Conservation (phyloP, 208 protist species). For the Leishmania tarentolae region DNA sequence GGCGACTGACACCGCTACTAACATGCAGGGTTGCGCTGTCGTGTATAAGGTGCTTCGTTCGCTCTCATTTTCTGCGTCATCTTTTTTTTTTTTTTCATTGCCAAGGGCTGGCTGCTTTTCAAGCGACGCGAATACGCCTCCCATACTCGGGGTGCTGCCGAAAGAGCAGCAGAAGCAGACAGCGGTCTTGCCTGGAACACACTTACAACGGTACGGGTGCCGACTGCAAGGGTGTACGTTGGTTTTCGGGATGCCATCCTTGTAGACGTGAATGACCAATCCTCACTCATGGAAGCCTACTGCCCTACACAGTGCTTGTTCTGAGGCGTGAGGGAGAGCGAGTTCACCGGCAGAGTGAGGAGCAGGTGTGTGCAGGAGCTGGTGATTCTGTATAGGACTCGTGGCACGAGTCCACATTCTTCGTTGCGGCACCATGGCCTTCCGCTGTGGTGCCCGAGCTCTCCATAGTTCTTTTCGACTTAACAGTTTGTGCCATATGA, state of each 20-base stretch:
- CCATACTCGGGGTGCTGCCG: too few relatives aligned
- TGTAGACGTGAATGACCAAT: background rate
- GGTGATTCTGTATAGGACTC: background rate
- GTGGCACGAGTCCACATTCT: background rate
- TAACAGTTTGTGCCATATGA: background rate
- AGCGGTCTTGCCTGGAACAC: background rate
- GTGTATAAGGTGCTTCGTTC: background rate
- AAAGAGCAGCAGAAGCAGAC: background rate
- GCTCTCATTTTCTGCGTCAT: background rate
- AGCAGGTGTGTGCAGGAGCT: background rate
- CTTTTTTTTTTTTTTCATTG: background rate
- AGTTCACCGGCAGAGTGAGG: background rate
- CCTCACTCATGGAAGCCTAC: background rate
- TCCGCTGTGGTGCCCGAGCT: background rate
- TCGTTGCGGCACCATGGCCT: background rate
- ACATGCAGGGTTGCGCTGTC: too few relatives aligned
- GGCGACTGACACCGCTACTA: background rate
- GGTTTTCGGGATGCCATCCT: background rate
- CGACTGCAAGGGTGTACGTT: background rate
- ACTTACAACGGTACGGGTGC: background rate
- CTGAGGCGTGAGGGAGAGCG: background rate
- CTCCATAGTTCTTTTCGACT: background rate
- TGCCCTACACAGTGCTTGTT: background rate
- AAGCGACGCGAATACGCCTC: background rate
- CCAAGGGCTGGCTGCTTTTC: background rate